Percentiles rank a stretch among this genome's conserved stretches.
These are phyloP conservation scores for Spergularia bocconei DNA, from an alignment of 148 eudicot species.

Conservation along the genomic window DNA sequence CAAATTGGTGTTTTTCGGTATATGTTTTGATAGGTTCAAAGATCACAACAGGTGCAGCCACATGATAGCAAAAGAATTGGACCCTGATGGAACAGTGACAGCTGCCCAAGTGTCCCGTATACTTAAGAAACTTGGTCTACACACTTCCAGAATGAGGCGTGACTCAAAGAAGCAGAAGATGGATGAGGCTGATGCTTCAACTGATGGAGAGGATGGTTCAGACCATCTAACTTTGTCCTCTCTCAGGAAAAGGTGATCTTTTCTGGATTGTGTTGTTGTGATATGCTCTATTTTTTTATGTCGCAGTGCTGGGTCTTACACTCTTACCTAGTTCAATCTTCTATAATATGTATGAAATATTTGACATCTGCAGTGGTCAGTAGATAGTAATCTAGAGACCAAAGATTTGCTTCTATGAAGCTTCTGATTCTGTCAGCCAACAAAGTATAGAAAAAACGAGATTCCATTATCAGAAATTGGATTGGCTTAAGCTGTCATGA, in stretches of 20 bases:
- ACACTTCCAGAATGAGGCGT: slow-evolving; percentile 40
- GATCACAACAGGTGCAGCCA: slow-evolving; percentile 83
- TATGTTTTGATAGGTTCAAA: slow-evolving; percentile 60
- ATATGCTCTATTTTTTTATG: background rate
- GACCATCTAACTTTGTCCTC: slow-evolving; percentile 58
- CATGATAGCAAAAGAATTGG: slow-evolving; percentile 86
- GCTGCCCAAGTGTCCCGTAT: slow-evolving; percentile 78
- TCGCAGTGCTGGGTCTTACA: background rate
- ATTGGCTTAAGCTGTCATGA: slow-evolving; percentile 12
- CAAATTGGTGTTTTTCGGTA: background rate
- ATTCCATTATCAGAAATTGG: background rate
- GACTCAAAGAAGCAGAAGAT: slow-evolving; percentile 33
- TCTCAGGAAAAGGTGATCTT: slow-evolving; percentile 56
- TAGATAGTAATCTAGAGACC: background rate
- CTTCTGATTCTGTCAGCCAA: background rate
- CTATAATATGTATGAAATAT: background rate
- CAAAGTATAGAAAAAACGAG: background rate
- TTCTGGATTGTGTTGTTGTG: slow-evolving; percentile 12
- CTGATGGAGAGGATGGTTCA: slow-evolving; percentile 43
- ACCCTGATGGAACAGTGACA: slow-evolving; percentile 58
- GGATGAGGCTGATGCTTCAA: slow-evolving; percentile 45
- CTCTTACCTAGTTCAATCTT: background rate
- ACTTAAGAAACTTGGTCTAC: slow-evolving; percentile 86
- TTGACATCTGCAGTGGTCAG: background rate
- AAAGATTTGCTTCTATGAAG: background rate